Evolutionary conservation across 1,139 yeast genomes (phyloP), one percentile per base, ranked within the genome.

Genomic region (Yamadazyma dendronema): DNA sequence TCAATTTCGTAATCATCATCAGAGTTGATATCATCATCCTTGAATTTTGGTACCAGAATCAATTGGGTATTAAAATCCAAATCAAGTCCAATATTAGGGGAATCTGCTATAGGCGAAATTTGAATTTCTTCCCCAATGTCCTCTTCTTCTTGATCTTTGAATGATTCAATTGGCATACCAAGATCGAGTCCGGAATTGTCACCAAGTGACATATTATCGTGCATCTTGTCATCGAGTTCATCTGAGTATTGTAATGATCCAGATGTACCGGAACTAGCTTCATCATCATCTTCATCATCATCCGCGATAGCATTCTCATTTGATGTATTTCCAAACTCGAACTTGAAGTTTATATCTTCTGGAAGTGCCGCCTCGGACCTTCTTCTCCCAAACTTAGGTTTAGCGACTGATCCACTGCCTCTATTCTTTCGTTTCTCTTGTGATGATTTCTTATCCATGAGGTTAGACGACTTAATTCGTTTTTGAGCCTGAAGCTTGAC

Each of bases 1-100:
- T 83, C 89, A 43, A 83, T 78, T 51, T 82, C 87, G 52, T 81
- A 77, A 51, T 77, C 83, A 9, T 76, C 86, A 42, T 82, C 89
- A 0, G 88, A 79, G 46, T 75, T 70, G 23, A 75, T 52, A 34
- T 76, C 82, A 25, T 71, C 75, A 14, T 74, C 80, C 35, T 67
- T 66, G 41, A 77, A 61, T 43, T 69, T 72, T 2, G 82, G 81
- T 2, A 75, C 81, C 39, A 67, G 67, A 15, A 67, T 53, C 28
- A 61, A 57, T 36, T 65, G 68, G 31, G 61, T 45, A 39, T 64
- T 67, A 42, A 68, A 71, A 19, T 68, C 70, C 38, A 64, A 64
- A 32, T 65, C 67, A 39, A 62, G 56, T 37, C 57, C 56, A 33
- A 52, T 40, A 32, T 44, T 39, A 21, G 43, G 35, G 23, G 42